Base-by-base conservation (phyloP, 805 yeast genomes). In the Pichia scutulata region DNA sequence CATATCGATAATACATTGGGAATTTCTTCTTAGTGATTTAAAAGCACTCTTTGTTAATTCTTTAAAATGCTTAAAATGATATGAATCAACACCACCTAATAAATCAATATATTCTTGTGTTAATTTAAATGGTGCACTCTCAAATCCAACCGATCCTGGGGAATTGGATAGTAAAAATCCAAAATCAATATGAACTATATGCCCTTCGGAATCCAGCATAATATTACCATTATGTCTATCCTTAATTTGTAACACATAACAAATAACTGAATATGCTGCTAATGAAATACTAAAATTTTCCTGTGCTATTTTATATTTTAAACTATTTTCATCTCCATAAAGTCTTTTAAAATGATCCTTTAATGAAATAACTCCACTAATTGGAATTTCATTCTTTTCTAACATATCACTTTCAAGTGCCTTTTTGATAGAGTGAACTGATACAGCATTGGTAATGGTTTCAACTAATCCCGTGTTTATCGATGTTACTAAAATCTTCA, bases 181-280 rank as follows among this genome's bases (percentile, higher is more conserved):
- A 70, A 93, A 93, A 68, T 93, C 99, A 58, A 93, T 93, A 66
- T 88, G 95, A 43, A 92, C 82, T 13, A 93, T 85, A 63, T 93
- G 99, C 0, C 99, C 99, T 52, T 92, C 96, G 52, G 84, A 82
- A 62, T 93, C 99, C 39, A 92, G 72, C 99, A 93, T 92, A 52
- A 93, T 90, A 65, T 93, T 93, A 61, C 99, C 99, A 63, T 92
- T 92, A 64, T 92, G 99, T 57, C 99, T 79, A 67, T 93, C 99
- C 65, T 93, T 93, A 53, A 93, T 87, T 69, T 92, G 98, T 46
- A 93, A 71, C 40, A 92, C 70, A 58, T 89, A 93, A 53, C 97
- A 89, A 33, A 93, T 83, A 18, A 93, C 81, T 0, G 97, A 89
- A 67, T 92, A 93, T 0, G 95, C 85, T 0, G 99, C 98, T 56